Base-by-base conservation (phyloP, 2,329 filamentous ascomycete genomes). In the Macroventuria anomochaeta region DNA sequence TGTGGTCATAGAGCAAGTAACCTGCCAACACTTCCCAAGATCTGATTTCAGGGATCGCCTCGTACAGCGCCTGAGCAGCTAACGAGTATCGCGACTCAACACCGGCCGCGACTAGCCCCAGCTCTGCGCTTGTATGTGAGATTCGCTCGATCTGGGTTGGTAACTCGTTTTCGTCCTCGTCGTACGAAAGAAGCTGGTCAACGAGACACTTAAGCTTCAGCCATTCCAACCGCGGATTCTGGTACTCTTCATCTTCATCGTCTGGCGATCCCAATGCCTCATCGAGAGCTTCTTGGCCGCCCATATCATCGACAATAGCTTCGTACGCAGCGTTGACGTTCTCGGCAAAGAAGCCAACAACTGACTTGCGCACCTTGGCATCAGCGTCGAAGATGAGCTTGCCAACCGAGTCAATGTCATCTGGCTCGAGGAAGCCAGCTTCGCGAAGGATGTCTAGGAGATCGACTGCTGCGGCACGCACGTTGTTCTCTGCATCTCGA, bases 1-100 rank as follows among this genome's bases (percentile, higher is more conserved):
- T 95, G 73, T 97, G 93, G 67, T 99, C 95, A 70, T 91, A 96
- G 2, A 99, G 80, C 6, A 99, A 83, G 73, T 97, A 99, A 13
- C 92, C 92, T 21, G 92, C 89, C 51, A 99, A 76, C 4, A 89
- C 83, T 69, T 96, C 90, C 95, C 95, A 99, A 52, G 92, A 87
- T 62, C 86, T 85, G 25, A 97, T 83, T 64, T 95, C 91, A 0
- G 86, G 81, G 55, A 97, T 84, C 63, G 89, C 88, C 58, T 95
- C 90, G 66, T 91, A 96, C 4, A 97, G 81, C 0, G 88, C 89
- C 71, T 96, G 90, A 0, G 92, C 89, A 15, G 93, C 93, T 23
- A 96, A 82, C 3, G 90, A 89, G 64, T 96, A 92, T 43, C 93
- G 85, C 0, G 91, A 95, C 59, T 96, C 91, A 0, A 87, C 80